Base-by-base conservation (phyloP, 2,329 filamentous ascomycete species). In the Phymatotrichopsis omnivora region DNA sequence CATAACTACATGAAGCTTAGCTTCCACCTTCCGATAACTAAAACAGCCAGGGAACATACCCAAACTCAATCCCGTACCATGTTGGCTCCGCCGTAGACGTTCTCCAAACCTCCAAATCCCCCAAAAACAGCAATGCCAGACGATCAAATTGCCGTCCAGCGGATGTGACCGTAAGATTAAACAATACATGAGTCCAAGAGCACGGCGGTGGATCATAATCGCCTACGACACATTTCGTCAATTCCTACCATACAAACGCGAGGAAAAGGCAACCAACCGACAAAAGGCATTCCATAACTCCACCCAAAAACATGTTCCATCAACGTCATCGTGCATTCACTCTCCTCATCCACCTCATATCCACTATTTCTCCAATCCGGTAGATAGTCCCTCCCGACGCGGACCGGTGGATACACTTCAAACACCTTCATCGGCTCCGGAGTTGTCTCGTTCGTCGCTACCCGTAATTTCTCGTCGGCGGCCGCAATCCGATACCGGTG, bases 51-150 rank as follows among this genome's bases (percentile, higher is more conserved):
- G 8, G 20, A n/a, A 16, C 31, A 29, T 49, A 52, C 41, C 39
- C 52, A 22, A 52, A 57, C 22, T 72, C 66, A 51, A 91, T 86
- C 5, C 83, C 84, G 17, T 70, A 70, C 4, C 65, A 54, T 0
- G 76, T 84, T 1, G 85, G 83, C 64, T 93, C 82, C 3, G 84
- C 82, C 1, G 85, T 93, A 4, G 82, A 86, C 2, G 83, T 87
- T 19, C 84, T 71, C 69, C 82, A 91, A n/a, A 93, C 71, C 61
- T 93, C 84, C 7, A 74, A 76, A 60, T 89, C 81, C 30, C 76
- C 76, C 28, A 91, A 68, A 57, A 80, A 91, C 71, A 91, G 78
- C 24, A 80, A 63, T 3, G 76, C 85, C 7, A 89, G 69, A 29
- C 84, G 73, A 60, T 93, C 85, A 62, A 74, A 87, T 57, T 93